A percentile compares a stretch with the other conserved stretches of the same genome.
phyloP scores from a whole-genome alignment of 179 eudicot genomes.

The Silene noctiflora region DNA sequence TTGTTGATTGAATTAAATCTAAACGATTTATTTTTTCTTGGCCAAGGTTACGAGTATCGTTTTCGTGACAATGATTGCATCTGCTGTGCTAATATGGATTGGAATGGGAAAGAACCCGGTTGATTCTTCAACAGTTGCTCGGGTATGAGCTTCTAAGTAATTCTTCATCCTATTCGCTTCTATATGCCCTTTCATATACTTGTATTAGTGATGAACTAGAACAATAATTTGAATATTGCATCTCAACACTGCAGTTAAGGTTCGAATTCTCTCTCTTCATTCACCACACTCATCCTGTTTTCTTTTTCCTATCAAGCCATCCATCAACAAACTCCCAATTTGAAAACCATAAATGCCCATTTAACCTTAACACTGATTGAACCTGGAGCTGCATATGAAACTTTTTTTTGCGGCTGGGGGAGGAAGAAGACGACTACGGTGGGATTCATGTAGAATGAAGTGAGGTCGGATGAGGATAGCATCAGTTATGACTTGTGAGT shows the following conservation, averaged over 20 bases:
- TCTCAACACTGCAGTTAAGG: background rate
- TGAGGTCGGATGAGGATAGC: too few species aligned
- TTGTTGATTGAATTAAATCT: background rate
- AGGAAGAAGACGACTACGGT: too few species aligned
- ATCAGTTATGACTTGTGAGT: too few species aligned
- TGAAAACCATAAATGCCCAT: too few species aligned
- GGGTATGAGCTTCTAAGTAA: conserved; percentile 44
- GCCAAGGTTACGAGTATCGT: conserved; percentile 58
- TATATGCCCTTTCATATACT: background rate
- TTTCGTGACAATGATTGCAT: conserved; percentile 58
- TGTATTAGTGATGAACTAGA: conserved; percentile 1
- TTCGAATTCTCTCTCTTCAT: too few species aligned
- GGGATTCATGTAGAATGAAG: too few species aligned
- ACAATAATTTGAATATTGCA: background rate
- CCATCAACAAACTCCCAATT: too few species aligned
- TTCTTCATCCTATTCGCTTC: background rate
- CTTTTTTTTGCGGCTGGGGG: too few species aligned
- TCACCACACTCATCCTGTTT: too few species aligned
- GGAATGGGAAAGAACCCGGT: conserved; percentile 77
- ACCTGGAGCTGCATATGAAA: too few species aligned
- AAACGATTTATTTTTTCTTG: conserved; percentile 12
- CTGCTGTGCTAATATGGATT: conserved; percentile 78
- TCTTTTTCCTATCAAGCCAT: too few species aligned
- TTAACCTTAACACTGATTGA: too few species aligned
- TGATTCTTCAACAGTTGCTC: conserved; percentile 67